Conservation (phyloP, 306 rosid species). For the Mimosa bimucronata region DNA sequence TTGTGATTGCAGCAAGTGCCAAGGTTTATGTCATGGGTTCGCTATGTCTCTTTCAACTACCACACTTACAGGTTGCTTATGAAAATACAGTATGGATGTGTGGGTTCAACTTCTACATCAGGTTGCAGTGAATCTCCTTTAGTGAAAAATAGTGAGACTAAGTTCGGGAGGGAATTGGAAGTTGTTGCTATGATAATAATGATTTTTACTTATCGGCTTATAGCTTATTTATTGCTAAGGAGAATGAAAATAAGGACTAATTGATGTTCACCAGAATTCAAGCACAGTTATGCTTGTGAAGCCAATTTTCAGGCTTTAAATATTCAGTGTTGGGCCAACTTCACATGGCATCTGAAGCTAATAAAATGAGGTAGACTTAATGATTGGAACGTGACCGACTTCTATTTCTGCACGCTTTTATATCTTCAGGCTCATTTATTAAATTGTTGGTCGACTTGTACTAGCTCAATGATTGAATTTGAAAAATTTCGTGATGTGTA, state of each 20-base stretch:
- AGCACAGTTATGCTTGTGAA: neutral
- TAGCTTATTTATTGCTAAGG: slow-evolving; percentile 16
- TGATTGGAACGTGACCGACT: neutral
- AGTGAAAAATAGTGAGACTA: neutral
- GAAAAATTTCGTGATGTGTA: neutral
- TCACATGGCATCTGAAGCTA: neutral
- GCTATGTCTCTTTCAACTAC: slow-evolving; percentile 30
- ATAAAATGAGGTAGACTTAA: neutral
- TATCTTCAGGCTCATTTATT: neutral
- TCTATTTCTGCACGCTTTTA: neutral
- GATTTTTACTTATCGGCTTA: slow-evolving; percentile 19
- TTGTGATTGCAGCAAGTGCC: slow-evolving; percentile 33
- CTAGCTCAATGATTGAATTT: neutral
- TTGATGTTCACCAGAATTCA: too few species aligned
- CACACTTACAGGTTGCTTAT: slow-evolving; percentile 25
- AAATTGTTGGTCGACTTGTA: neutral
- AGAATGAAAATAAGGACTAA: slow-evolving; percentile 11
- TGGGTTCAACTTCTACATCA: neutral
- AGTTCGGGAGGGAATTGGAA: neutral
- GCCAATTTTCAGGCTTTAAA: neutral
- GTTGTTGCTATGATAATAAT: slow-evolving; percentile 24
- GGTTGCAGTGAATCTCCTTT: neutral
- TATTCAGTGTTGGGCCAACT: neutral
- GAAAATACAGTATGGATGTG: slow-evolving; percentile 26
- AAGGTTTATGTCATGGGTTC: slow-evolving; percentile 29